Percentiles rank a stretch among this genome's conserved stretches.
phyloP scores from a whole-genome alignment of 805 yeast species.

The Scheffersomyces amazonensis region DNA sequence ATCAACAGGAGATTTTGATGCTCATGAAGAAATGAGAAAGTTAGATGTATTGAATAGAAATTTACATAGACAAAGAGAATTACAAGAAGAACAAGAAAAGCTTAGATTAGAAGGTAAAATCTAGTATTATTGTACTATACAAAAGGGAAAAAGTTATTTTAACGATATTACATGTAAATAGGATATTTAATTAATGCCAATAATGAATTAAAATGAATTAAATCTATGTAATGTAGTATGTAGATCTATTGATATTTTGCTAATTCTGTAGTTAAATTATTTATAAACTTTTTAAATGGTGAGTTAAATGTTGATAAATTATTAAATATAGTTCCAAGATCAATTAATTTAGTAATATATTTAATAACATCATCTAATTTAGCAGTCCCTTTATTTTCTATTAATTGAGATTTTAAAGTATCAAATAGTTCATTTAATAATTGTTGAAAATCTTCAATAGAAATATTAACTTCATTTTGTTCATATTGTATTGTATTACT shows the following conservation, averaged over 20 bases:
- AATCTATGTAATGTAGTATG: neutral
- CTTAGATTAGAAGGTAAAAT: slow-evolving; percentile 5
- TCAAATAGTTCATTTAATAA: slow-evolving; percentile 46
- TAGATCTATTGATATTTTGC: neutral
- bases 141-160: no score
- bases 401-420: slow-evolving; percentile 43
- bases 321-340: slow-evolving; percentile 51
- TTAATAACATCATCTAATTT: slow-evolving; percentile 31
- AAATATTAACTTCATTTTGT: slow-evolving; percentile 6
- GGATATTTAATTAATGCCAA: neutral
- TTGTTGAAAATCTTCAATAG: slow-evolving; percentile 17
- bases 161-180: no score
- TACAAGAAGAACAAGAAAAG: slow-evolving; percentile 32
- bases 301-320: slow-evolving; percentile 50
- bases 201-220: neutral
- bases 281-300: slow-evolving; percentile 47
- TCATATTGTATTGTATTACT: slow-evolving; percentile 6
- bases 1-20: slow-evolving; percentile 77
- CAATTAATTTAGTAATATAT: slow-evolving; percentile 47
- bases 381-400: slow-evolving; percentile 17
- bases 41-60: slow-evolving; percentile 59
- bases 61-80: slow-evolving; percentile 28
- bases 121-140: no score
- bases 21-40: slow-evolving; percentile 76
- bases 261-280: slow-evolving; percentile 10